phyloP scores from a whole-genome alignment of 108 stramenopile genomes.

The Mediolabrus comicus region DNA sequence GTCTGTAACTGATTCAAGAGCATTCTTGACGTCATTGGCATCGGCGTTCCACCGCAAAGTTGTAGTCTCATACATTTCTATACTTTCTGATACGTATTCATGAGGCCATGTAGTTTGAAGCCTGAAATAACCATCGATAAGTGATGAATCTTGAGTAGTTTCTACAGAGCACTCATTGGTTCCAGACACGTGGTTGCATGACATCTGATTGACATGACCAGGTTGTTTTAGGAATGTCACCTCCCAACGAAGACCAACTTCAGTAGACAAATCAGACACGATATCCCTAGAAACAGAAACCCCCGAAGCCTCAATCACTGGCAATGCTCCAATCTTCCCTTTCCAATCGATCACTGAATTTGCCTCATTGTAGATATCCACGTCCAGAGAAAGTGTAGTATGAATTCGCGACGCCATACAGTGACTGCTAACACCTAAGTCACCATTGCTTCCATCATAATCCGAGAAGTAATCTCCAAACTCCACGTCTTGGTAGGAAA shows the following conservation, averaged over 20 bases:
- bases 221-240: slow-evolving; percentile 54
- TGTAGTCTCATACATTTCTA: slow-evolving; percentile 23
- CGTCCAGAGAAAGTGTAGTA: slow-evolving; percentile 41
- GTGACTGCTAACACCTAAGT: slow-evolving; percentile 53
- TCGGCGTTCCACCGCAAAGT: slow-evolving; percentile 45
- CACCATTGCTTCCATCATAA: slow-evolving; percentile 50
- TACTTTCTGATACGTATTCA: slow-evolving; percentile 49
- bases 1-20: slow-evolving; percentile 40
- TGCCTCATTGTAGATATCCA: slow-evolving; percentile 16
- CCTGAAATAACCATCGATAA: slow-evolving; percentile 46
- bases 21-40: slow-evolving; percentile 21
- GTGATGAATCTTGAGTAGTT: slow-evolving; percentile 45
- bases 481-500: slow-evolving; percentile 60
- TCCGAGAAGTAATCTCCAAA: slow-evolving; percentile 73
- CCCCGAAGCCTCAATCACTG: slow-evolving; percentile 42
- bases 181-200: slow-evolving; percentile 40
- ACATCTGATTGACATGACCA: slow-evolving; percentile 49
- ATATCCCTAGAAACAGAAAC: slow-evolving; percentile 38
- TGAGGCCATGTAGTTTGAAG: slow-evolving; percentile 59
- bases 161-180: slow-evolving; percentile 29
- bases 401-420: slow-evolving; percentile 42
- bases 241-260: slow-evolving; percentile 54
- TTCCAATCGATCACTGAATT: slow-evolving; percentile 42
- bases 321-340: slow-evolving; percentile 47
- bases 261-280: slow-evolving; percentile 15